Conservation (phyloP, 441 rosid genomes). For the Mallotus japonicus region DNA sequence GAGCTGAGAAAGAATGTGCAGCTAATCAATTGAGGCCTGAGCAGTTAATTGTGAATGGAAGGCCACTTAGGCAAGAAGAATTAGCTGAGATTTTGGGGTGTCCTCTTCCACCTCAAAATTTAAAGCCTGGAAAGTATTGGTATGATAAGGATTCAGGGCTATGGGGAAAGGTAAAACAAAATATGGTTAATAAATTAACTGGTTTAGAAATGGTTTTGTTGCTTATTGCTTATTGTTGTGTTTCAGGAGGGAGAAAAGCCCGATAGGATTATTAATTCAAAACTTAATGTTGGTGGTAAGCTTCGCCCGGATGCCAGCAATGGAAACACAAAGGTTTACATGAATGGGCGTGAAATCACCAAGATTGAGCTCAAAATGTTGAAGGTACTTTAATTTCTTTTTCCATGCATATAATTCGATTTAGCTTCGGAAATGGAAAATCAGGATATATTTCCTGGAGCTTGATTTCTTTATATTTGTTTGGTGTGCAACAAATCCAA, state of each 20-base stretch:
- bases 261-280: slow-evolving; percentile 50
- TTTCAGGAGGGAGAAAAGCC: slow-evolving; percentile 66
- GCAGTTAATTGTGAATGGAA: slow-evolving; percentile 51
- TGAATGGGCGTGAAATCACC: slow-evolving; percentile 63
- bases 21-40: slow-evolving; percentile 57
- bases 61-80: slow-evolving; percentile 46
- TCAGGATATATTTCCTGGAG: no score
- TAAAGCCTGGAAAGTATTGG: slow-evolving; percentile 66
- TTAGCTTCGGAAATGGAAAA: no score
- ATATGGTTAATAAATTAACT: background rate
- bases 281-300: slow-evolving; percentile 51
- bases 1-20: slow-evolving; percentile 52
- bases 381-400: slow-evolving; percentile 27
- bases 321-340: slow-evolving; percentile 52
- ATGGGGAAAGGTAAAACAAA: slow-evolving; percentile 53
- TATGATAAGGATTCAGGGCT: slow-evolving; percentile 62
- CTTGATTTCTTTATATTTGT: no score
- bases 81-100: slow-evolving; percentile 50
- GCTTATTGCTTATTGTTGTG: slow-evolving; percentile 10
- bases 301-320: slow-evolving; percentile 46
- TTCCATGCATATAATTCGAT: background rate
- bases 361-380: slow-evolving; percentile 42
- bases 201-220: background rate
- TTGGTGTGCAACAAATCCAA: no score
- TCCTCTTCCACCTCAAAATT: slow-evolving; percentile 43